Evolutionary conservation across 1,139 yeast species (phyloP).

Genomic region (Diutina mesorugosa): DNA sequence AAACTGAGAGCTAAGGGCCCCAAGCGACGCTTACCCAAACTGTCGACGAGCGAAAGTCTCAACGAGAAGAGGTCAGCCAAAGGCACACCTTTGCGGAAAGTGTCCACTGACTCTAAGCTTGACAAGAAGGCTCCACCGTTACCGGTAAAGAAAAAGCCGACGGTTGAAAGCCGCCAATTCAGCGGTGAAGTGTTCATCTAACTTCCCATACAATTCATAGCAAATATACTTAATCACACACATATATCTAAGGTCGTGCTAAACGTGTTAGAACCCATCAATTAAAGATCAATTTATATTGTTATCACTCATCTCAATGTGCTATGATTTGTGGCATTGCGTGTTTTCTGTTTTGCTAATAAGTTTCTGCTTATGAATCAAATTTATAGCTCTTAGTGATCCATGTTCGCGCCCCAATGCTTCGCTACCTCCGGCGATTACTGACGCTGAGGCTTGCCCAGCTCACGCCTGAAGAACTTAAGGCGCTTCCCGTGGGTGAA

Average conservation of each 20-base stretch:
- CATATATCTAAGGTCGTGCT: no score
- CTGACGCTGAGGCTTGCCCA: not conserved
- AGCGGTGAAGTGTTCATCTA: conserved; percentile 1
- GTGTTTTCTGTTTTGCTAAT: no score
- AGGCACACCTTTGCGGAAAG: not conserved
- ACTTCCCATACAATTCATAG: not conserved
- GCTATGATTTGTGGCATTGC: no score
- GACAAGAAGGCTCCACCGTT: not conserved
- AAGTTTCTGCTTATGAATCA: not conserved
- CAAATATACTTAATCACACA: not conserved
- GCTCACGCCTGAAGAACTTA: not conserved
- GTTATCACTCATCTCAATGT: no score
- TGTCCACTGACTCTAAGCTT: not conserved
- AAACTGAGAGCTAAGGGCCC: conserved; percentile 1
- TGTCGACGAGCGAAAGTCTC: not conserved
- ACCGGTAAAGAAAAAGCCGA: not conserved
- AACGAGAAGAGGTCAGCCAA: not conserved
- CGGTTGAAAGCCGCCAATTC: not conserved
- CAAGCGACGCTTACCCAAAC: not conserved
- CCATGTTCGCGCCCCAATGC: not conserved
- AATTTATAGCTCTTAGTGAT: no score
- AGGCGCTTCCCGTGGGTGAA: not conserved
- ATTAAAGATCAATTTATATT: no score
- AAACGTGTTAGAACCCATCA: no score
- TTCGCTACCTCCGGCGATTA: not conserved